Evolutionary conservation across 176 grass and related monocot species (phyloP), one percentile per base, ranked within the genome.

Genomic region (Cenchrus fungigraminus): DNA sequence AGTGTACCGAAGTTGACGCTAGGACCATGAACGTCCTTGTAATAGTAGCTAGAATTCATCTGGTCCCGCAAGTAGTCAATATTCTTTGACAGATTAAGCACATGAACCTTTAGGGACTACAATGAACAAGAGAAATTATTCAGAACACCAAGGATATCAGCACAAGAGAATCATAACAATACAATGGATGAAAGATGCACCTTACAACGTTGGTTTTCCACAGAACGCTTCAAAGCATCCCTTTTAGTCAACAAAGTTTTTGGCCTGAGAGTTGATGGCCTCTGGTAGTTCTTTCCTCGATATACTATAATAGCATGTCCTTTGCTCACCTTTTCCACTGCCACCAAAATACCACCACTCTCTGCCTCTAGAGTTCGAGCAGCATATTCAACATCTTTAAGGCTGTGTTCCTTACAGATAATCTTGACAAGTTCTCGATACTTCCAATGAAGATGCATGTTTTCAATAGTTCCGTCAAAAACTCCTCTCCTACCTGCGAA

Each of bases 371-470:
- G 81, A n/a, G 71, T 87, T 75, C 42, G 85, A 81, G 96, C 96
- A 43, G 76, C 85, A 86, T 61, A 60, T 90, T 93, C 86, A 60
- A 92, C 91, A 87, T 91, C 83, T 74, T 92, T 63, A 10, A 93
- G 88, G 76, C 53, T 79, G 66, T 88, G 90, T 58, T 98, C 89
- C 85, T 93, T 98, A n/a, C 89, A 93, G 68, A 95, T 94, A 85
- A 98, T 85, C 67, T 98, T 95, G 66, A 95, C 91, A 79, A 95
- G 93, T 83, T 95, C 93, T 77, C 91, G 80, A 80, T 98, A 98
- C 71, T 98, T 98, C 93, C 93, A 98, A 65, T 94, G 93, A 77
- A 98, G 91, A 74, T 98, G 96, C 96, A 98, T 94, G 71, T 98
- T 95, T 90, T 98, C 96, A 67, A 95, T 85, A 53, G 93, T 95